Evolutionary conservation across 2,329 filamentous ascomycete species (phyloP), one percentile per base, ranked within the genome.

Genomic region (Aspergillus brasiliensis): DNA sequence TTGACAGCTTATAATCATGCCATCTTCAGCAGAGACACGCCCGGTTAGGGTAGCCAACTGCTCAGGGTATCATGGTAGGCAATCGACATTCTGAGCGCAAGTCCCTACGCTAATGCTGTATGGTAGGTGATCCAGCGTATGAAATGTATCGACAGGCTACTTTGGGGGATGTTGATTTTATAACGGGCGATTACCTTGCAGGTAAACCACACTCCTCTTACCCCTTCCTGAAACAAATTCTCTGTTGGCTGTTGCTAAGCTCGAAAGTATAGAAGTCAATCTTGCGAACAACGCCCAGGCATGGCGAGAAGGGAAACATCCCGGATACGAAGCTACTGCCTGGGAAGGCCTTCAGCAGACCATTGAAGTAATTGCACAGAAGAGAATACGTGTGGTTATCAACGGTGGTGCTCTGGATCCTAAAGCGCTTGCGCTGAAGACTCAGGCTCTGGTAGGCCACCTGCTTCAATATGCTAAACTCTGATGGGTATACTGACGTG

Each of bases 381-480:
- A 83, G 60, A 67, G 76, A 0, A 86, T 86, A 71, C 84, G 83
- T 61, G 75, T 86, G 11, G 75, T 85, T 37, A 75, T 85, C 57
- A 86, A 87, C 64, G 84, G 84, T 2, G 85, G 85, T 0, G 82
- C 80, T 2, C 76, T 83, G 15, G 83, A 86, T 58, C 85, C 85
- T 0, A 76, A 77, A 58, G 82, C 80, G 0, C 66, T 87, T 15
- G 82, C 84, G 2, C 65, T 80, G 53, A 78, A 80, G 58, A 74
- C 80, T 0, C 69, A 76, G 4, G 67, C 75, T 17, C 62, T 84
- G 60, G 76, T 77, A 38, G 63, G 63, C 65, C 65, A 6, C 21
- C 6, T 19, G 10, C 8, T 19, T 49, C 25, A 5, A 3, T 10
- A 23, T 23, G 19, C 3, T 23, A 25, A 17, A 25, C 5, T 37